Evolutionary conservation across 305 asterid species (phyloP), one percentile per base, ranked within the genome.

Genomic region (Fraxinus sp.): DNA sequence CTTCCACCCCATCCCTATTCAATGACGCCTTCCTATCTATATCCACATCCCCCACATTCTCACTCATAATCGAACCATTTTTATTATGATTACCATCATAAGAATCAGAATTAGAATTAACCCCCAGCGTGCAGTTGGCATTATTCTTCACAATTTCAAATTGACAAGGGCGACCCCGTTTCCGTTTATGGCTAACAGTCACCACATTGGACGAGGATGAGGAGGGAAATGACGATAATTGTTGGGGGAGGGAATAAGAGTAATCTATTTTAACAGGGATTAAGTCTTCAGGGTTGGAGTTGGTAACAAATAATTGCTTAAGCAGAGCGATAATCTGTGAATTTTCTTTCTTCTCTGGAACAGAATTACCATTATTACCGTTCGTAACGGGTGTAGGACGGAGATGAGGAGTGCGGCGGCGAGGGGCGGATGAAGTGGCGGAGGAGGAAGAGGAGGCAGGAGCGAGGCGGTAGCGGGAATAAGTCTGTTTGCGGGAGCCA

Each of bases 391-490:
- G 81, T 81, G 89, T 22, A 76, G 89, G 81, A n/a, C 93, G 28
- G 78, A 92, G 89, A 84, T 89, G 95, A 1, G 94, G 95, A 10
- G 94, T 86, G 81, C 97, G 95, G 87, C 92, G 88, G 82, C 93
- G 97, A 83, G 86, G 76, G 32, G 88, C 66, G 30, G 89, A 64
- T 18, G 33, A 64, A 22, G n/a, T 3, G 73, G 73, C 32, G 16
- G 89, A 41, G 7, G 89, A 16, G 18, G 90, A 35, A 35, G 89
- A 55, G 6, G 93, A 83, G 8, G 97, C 86, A 3, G 97, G 95
- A 1, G 90, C 93, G 62, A 94, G 94, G 71, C 98, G 98, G 83
- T 93, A 87, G 82, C 98, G 97, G 36, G 94, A 92, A 68, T 90
- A 93, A 13, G 95, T 93, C 49, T 93, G 95, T 70, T 90, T 91